Conservation (phyloP, 768 basidiomycete genomes). For the Mycena galericulata region DNA sequence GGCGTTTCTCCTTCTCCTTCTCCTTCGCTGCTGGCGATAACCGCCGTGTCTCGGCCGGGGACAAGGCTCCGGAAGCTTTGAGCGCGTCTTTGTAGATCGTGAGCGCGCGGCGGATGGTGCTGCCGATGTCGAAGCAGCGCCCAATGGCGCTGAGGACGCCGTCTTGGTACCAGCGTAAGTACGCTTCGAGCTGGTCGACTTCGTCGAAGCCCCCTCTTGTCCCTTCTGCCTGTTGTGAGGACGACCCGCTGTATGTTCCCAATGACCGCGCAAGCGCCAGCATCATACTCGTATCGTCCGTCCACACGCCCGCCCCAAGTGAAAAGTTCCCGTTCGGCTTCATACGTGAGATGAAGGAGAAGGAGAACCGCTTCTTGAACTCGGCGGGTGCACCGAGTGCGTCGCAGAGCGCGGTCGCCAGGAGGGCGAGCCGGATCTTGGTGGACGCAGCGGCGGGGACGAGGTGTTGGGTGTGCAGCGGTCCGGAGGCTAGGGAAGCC, state of each 20-base stretch:
- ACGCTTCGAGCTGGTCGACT: conserved; percentile 48
- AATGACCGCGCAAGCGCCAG: conserved; percentile 58
- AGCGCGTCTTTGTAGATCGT: conserved; percentile 40
- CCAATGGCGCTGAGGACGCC: conserved; percentile 51
- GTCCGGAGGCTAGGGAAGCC: conserved; percentile 16
- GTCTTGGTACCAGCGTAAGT: conserved; percentile 46
- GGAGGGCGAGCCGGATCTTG: conserved; percentile 54
- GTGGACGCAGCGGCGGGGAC: conserved; percentile 44
- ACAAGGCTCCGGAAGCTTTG: conserved; percentile 18
- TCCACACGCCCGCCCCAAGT: conserved; percentile 56
- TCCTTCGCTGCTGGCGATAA: conserved; percentile 15
- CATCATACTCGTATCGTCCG: conserved; percentile 62
- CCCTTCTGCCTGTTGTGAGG: conserved; percentile 19
- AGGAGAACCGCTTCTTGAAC: conserved; percentile 52
- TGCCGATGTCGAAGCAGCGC: conserved; percentile 55
- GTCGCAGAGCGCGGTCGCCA: conserved; percentile 57
- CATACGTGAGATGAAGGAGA: conserved; percentile 52
- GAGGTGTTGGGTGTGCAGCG: conserved; percentile 44
- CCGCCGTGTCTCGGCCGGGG: conserved; percentile 23
- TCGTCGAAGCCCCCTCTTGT: conserved; percentile 49
- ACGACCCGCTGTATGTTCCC: conserved; percentile 41
- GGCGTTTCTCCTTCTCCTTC: conserved; percentile 12
- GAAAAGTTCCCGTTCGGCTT: conserved; percentile 52
- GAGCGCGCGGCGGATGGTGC: conserved; percentile 49
- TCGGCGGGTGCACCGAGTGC: conserved; percentile 60